Percentiles rank a stretch among this genome's conserved stretches.
Evolutionary conservation across 106 monocot genomes (phyloP).

Genomic region (Dendrobium chrysotoxum): DNA sequence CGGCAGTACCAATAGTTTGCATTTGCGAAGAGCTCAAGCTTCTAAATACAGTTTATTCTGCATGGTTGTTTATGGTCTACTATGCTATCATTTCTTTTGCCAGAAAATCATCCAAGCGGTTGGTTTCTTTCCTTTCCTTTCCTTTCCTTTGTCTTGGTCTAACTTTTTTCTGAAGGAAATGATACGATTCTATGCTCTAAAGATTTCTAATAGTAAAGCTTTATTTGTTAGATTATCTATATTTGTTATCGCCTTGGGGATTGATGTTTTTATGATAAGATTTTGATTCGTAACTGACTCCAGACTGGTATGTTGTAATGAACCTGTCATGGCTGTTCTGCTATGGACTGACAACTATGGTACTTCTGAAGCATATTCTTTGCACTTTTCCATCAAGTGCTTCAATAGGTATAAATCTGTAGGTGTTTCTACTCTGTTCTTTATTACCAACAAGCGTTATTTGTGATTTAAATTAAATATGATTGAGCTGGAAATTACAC

Average conservation of each 20-base stretch:
- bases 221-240: not conserved
- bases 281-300: not conserved
- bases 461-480: not conserved
- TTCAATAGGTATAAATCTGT: constrained; percentile 64
- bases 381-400: constrained; percentile 75
- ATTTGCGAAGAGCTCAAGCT: constrained; percentile 12
- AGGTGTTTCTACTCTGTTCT: not conserved
- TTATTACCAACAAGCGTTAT: not conserved
- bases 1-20: constrained; percentile 19
- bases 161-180: not conserved
- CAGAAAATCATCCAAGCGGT: constrained; percentile 38
- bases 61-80: constrained; percentile 22
- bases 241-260: not conserved
- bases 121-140: constrained; percentile 13
- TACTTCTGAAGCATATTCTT: constrained; percentile 64
- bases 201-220: not conserved
- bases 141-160: not conserved
- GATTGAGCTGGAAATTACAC: not conserved
- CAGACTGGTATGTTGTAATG: constrained; percentile 28
- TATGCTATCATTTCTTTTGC: constrained; percentile 29
- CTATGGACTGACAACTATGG: constrained; percentile 57
- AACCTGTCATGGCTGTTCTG: constrained; percentile 45
- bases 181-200: not conserved
- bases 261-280: not conserved
- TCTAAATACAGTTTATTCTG: constrained; percentile 21